phyloP scores from a whole-genome alignment of 2,329 filamentous ascomycete species.

The Scedosporium boydii region DNA sequence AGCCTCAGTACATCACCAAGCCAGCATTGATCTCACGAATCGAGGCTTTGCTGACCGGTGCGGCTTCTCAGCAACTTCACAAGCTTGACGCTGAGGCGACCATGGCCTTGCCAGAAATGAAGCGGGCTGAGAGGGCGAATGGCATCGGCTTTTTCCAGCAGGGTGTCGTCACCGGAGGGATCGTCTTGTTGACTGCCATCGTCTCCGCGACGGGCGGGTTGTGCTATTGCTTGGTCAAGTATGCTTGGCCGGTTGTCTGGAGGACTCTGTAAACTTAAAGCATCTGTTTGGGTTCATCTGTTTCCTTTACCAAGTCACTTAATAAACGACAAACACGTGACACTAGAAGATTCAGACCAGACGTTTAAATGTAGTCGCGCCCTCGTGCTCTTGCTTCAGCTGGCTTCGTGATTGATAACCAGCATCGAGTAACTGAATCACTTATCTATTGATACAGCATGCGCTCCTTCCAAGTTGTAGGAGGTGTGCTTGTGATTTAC shows the following conservation, averaged over 20 bases:
- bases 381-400: too few species aligned
- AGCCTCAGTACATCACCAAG: conserved; percentile 29
- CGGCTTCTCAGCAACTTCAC: conserved; percentile 5
- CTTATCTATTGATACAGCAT: too few species aligned
- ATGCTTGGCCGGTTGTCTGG: not conserved
- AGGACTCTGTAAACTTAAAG: not conserved
- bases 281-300: too few species aligned
- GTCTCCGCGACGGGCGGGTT: not conserved
- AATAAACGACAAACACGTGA: too few species aligned
- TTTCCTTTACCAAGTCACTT: too few species aligned
- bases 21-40: conserved; percentile 10
- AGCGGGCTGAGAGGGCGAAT: conserved; percentile 17
- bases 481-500: too few species aligned
- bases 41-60: conserved; percentile 13
- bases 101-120: conserved; percentile 16
- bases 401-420: too few species aligned
- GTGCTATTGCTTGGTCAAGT: not conserved
- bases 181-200: conserved; percentile 13
- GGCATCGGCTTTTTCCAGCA: conserved; percentile 39
- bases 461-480: too few species aligned
- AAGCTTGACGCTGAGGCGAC: conserved; percentile 10
- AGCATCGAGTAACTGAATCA: too few species aligned
- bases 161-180: conserved; percentile 28
- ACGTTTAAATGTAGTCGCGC: too few species aligned
- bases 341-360: too few species aligned